Conservation (phyloP, 768 basidiomycete genomes). For the Agaricus sinodeliciosus region DNA sequence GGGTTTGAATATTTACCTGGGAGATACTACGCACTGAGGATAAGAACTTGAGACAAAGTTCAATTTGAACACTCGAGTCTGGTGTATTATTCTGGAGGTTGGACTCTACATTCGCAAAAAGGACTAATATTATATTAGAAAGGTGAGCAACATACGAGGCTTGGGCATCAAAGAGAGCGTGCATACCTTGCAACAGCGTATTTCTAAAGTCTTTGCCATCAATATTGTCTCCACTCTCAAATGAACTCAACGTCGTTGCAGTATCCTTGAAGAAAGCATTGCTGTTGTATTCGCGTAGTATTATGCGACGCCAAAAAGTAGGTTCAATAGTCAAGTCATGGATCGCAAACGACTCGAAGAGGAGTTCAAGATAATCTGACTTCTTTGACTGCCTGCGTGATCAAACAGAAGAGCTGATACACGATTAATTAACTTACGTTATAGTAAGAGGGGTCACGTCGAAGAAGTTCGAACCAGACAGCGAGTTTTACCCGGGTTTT, state of each 20-base stretch:
- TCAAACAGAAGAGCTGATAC: background rate
- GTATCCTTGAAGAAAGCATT: conserved; percentile 6
- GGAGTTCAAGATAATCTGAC: background rate
- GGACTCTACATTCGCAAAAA: conserved; percentile 6
- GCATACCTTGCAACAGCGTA: background rate
- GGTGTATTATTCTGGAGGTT: background rate
- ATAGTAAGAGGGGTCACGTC: conserved; percentile 5
- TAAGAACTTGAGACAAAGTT: conserved; percentile 7
- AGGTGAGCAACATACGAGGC: background rate
- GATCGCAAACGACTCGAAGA: conserved; percentile 2
- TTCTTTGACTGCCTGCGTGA: background rate
- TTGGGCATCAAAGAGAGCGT: background rate
- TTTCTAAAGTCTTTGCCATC: background rate
- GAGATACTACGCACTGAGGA: conserved; percentile 2
- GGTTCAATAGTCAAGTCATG: background rate
- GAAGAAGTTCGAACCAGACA: conserved; percentile 4
- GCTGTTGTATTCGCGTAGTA: background rate
- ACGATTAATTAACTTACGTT: background rate
- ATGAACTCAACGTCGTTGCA: background rate
- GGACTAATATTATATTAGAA: background rate
- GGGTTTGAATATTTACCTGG: background rate
- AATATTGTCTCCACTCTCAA: background rate
- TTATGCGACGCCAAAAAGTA: conserved; percentile 3
- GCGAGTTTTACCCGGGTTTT: background rate
- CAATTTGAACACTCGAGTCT: background rate